phyloP scores from a whole-genome alignment of 2,329 filamentous ascomycete genomes.

The Cytospora piceicola region DNA sequence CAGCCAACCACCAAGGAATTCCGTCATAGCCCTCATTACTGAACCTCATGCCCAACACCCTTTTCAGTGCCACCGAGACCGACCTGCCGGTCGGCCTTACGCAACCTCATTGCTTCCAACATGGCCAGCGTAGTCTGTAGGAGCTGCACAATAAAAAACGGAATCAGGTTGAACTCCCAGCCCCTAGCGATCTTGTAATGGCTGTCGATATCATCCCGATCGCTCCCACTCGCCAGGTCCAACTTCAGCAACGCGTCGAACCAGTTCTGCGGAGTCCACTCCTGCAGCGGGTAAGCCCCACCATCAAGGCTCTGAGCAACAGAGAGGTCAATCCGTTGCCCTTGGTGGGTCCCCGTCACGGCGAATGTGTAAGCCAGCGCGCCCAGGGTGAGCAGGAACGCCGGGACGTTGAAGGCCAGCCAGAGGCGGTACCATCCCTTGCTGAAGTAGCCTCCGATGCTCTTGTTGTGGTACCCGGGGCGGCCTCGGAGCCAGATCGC shows the following conservation, averaged over 20 bases:
- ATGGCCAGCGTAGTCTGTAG: conserved; percentile 23
- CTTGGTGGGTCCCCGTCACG: conserved; percentile 37
- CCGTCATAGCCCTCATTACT: neutral
- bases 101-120: conserved; percentile 18
- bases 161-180: conserved; percentile 30
- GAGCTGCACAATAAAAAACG: conserved; percentile 27
- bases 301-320: conserved; percentile 34
- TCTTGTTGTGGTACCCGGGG: conserved; percentile 33
- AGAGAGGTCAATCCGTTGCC: conserved; percentile 40
- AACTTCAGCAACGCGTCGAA: conserved; percentile 42
- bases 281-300: conserved; percentile 37
- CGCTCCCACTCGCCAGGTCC: conserved; percentile 33
- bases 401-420: conserved; percentile 41
- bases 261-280: conserved; percentile 48
- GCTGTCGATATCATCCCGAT: conserved; percentile 12
- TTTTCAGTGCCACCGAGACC: neutral
- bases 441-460: conserved; percentile 20
- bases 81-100: conserved; percentile 7
- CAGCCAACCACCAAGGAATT: neutral
- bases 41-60: neutral
- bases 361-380: conserved; percentile 44
- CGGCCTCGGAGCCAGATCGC: conserved; percentile 38
- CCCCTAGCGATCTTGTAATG: conserved; percentile 20
- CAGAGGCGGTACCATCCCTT: conserved; percentile 41
- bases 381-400: conserved; percentile 42